These are phyloP conservation scores for Colletotrichum sp. DNA, from an alignment of 2,329 filamentous ascomycete genomes.

Conservation along the genomic window DNA sequence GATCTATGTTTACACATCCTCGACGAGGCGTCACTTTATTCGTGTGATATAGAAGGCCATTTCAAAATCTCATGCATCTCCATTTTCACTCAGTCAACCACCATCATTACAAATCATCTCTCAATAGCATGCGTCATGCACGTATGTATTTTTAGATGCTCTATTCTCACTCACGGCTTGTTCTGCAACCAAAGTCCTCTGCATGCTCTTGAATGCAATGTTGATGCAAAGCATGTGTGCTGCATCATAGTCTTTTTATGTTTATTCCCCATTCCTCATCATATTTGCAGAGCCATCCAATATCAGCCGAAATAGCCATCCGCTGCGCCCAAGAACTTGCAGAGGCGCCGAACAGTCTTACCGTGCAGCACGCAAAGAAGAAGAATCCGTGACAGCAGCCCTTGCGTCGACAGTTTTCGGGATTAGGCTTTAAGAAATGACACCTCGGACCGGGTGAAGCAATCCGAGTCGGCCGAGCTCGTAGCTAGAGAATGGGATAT, in stretches of 20 bases:
- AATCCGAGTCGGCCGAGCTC: background rate
- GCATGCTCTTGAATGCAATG: background rate
- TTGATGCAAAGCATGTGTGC: background rate
- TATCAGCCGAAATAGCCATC: background rate
- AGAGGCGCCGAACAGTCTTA: background rate
- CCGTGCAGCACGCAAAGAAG: background rate
- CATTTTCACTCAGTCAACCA: background rate
- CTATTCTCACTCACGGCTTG: background rate
- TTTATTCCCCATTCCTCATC: background rate
- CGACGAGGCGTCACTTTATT: background rate
- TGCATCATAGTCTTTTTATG: background rate
- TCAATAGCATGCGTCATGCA: background rate
- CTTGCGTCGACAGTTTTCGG: background rate
- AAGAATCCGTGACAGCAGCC: background rate
- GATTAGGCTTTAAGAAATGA: background rate
- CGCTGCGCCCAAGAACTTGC: background rate
- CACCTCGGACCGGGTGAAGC: background rate
- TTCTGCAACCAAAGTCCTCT: background rate
- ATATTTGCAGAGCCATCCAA: background rate
- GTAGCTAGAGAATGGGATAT: background rate
- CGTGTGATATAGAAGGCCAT: background rate
- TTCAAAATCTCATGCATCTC: background rate
- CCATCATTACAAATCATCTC: background rate
- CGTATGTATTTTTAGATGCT: background rate
- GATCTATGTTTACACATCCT: background rate